Base-by-base conservation (phyloP, 257 asterid genomes). In the Cordia subcordata region DNA sequence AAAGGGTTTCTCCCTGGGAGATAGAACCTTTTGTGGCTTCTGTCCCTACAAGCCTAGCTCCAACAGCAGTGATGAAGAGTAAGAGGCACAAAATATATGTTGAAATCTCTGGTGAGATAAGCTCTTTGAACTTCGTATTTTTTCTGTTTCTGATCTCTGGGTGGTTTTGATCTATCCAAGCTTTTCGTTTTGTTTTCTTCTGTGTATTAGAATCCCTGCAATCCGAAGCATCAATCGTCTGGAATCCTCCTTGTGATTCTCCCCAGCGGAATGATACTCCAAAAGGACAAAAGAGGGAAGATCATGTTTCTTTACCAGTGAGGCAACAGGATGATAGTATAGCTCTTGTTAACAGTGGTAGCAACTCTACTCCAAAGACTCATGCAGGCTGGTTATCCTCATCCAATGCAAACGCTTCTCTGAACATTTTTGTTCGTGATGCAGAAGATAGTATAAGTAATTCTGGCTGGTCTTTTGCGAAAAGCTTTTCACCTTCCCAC, bases 1-100 rank as follows among this genome's bases (percentile, higher is more conserved):
- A 82, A 13, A 74, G 86, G 75, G 90, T 87, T 71, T 87, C 95
- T 69, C 94, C 94, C 20, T 87, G 95, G 95, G 95, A 87, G 68
- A 84, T 87, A 27, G 86, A 87, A 66, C 86, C 88, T 23, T 82
- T 82, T 49, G 85, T 80, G 49, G 75, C 80, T 11, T 65, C 94
- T 4, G n/a, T 66, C 16, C 88, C 90, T 4, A 47, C 78, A 8
- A 27, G 66, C 39, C 67, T 69, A 8, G 62, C 64, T 60, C 90
- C 56, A 69, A 77, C 90, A 46, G 65, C 62, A 5, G 8, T 66
- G 10, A 42, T 62, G 61, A 84, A 79, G 78, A 71, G 76, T 75
- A 84, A 85, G 68, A 76, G 94, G 73, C 79, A 54, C 27, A 81
- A 90, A 27, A 58, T 75, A 15, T 78, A 73, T 58, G 56, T 54